Base-by-base conservation (phyloP, 2,329 filamentous ascomycete species). In the Colletotrichum lupini region DNA sequence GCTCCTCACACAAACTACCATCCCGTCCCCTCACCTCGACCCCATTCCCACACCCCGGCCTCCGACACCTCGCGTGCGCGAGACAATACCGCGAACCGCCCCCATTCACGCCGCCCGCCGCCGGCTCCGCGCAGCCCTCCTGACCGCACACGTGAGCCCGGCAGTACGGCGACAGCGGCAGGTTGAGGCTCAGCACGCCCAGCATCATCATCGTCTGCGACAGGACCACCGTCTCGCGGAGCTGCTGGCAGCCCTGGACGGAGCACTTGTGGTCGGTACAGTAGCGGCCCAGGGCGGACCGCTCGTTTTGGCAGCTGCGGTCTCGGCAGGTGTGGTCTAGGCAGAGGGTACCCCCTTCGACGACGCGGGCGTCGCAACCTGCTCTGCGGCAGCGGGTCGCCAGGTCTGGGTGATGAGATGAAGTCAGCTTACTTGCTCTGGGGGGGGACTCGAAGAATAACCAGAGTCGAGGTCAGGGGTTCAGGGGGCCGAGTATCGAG, bases 211-310 rank as follows among this genome's bases (percentile, higher is more conserved):
- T 49, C 9, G 42, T 22, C 35, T 37, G 59, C 12, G 69, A 26
- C 46, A 61, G 35, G 19, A 28, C 58, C 52, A 68, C 63, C 49
- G 35, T 35, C 3, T 26, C 57, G 1, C 68, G 65, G 26, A 56
- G 62, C 49, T 75, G 73, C 42, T 69, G 68, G 57, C 79, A 80
- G 7, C 24, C 59, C 19, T 49, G 19, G 7, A 74, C 72, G n/a
- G 70, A 56, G 73, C 79, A 80, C 64, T 76, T 75, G 72, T 80
- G 79, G 53, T 58, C 56, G n/a, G 52, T 32, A 72, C 79, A 80
- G 74, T 76, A 77, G 24, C 68, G 60, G 37, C 71, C 62, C 22
- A 64, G 57, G 30, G 5, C 35, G 1, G 56, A 35, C 22, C 74
- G 70, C 68, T 69, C 71, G 32, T 62, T 66, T 14, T 16, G 66